These are phyloP conservation scores for Amphirosellinia nigrospora DNA, from an alignment of 495 filamentous ascomycete genomes.

Conservation along the genomic window DNA sequence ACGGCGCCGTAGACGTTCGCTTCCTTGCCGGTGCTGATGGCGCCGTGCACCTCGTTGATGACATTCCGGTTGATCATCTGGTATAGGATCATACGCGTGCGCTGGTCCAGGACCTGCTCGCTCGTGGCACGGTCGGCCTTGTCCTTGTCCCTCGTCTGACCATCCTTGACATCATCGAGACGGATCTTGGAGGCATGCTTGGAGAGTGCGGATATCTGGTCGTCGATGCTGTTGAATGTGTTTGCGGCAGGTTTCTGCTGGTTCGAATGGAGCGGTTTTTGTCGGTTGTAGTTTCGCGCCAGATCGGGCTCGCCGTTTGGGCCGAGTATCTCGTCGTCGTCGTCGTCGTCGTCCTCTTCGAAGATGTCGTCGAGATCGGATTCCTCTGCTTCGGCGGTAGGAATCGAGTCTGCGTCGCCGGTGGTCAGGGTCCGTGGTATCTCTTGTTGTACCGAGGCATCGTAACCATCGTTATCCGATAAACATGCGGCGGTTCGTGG, in stretches of 20 bases:
- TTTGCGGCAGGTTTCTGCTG: conserved; percentile 85
- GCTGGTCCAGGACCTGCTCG: conserved; percentile 91
- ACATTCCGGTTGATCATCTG: conserved; percentile 93
- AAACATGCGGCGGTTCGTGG: conserved; percentile 38
- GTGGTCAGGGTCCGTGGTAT: conserved; percentile 32
- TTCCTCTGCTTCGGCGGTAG: conserved; percentile 41
- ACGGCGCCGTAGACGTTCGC: conserved; percentile 88
- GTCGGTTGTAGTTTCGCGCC: conserved; percentile 91
- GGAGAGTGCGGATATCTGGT: conserved; percentile 82
- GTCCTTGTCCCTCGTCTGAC: conserved; percentile 66
- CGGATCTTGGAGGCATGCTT: conserved; percentile 89
- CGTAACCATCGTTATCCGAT: conserved; percentile 40
- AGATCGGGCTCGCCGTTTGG: conserved; percentile 69
- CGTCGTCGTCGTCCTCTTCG: conserved; percentile 52
- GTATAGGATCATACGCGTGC: conserved; percentile 91
- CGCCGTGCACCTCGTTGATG: conserved; percentile 83
- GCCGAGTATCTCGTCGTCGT: conserved; percentile 66
- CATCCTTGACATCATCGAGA: conserved; percentile 70
- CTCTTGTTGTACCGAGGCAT: conserved; percentile 31
- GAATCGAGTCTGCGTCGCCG: conserved; percentile 21
- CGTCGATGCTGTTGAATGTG: conserved; percentile 77
- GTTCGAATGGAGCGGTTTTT: conserved; percentile 75
- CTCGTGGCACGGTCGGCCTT: conserved; percentile 90
- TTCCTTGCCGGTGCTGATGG: conserved; percentile 94
- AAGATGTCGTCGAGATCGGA: conserved; percentile 59